phyloP scores from a whole-genome alignment of 2,329 filamentous ascomycete genomes.

The Trichoderma oligosporum region DNA sequence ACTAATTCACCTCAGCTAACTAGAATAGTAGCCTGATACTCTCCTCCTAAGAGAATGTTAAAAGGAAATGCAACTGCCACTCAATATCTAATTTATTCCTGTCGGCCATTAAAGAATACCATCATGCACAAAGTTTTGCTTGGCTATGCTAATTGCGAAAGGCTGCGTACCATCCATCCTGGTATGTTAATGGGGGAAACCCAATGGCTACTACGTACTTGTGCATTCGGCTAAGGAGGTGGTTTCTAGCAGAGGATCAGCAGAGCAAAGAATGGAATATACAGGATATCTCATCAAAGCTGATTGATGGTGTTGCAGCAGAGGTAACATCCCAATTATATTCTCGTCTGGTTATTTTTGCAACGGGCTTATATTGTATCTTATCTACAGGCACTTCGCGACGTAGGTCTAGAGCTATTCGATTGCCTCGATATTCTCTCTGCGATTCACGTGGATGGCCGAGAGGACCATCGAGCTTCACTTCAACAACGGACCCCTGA shows the following conservation, averaged over 20 bases:
- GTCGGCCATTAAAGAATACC: neutral
- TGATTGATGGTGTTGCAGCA: neutral
- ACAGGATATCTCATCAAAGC: neutral
- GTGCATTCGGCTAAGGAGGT: neutral
- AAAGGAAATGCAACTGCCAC: neutral
- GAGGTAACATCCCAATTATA: neutral
- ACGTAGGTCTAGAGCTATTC: neutral
- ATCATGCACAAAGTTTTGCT: constrained; percentile 10
- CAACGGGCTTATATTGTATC: neutral
- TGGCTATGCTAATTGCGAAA: constrained; percentile 4
- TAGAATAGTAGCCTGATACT: neutral
- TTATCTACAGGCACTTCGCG: constrained; percentile 1
- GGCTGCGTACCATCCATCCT: neutral
- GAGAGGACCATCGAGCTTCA: neutral
- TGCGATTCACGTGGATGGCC: neutral
- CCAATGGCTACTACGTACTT: neutral
- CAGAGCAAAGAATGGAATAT: neutral
- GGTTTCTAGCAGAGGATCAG: neutral
- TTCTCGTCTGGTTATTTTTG: neutral
- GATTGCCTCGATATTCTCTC: neutral
- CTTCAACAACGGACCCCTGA: neutral
- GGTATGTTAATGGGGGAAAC: neutral
- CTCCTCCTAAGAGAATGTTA: neutral
- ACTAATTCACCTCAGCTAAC: neutral
- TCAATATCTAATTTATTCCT: neutral